phyloP scores from a whole-genome alignment of 2,329 filamentous ascomycete genomes.

The Trichoderma sp. region DNA sequence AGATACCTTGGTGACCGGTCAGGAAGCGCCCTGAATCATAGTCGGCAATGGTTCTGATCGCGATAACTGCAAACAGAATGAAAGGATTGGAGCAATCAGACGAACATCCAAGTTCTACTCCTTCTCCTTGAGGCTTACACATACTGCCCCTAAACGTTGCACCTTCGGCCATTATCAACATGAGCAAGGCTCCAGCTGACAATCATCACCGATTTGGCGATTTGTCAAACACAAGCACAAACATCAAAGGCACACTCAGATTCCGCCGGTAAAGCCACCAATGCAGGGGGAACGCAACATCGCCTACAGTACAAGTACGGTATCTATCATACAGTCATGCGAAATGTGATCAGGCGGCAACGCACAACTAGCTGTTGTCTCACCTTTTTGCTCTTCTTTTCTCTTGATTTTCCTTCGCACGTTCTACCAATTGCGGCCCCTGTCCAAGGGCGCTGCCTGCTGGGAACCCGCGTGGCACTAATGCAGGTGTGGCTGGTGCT shows the following conservation, averaged over 20 bases:
- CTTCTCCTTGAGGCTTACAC: no score
- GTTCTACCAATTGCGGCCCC: slow-evolving; percentile 15
- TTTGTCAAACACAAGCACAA: background rate
- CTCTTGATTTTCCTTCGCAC: background rate
- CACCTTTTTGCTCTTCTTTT: background rate
- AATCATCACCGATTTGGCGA: background rate
- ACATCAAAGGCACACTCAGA: background rate
- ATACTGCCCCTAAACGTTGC: background rate
- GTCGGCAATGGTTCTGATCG: no score
- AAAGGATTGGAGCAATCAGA: no score
- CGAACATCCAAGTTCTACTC: no score
- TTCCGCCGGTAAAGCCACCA: background rate
- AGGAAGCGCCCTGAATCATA: no score
- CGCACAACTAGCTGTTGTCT: slow-evolving; percentile 3
- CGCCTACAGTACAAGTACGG: background rate
- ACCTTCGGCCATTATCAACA: no score
- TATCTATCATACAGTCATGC: background rate
- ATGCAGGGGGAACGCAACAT: background rate
- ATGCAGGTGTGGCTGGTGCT: slow-evolving; percentile 44
- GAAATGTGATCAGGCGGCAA: background rate
- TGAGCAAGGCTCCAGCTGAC: no score
- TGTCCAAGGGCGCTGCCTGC: slow-evolving; percentile 16
- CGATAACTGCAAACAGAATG: no score
- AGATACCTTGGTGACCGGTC: no score
- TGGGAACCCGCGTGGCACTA: slow-evolving; percentile 36